Percentiles rank a stretch among this genome's conserved stretches.
phyloP scores from a whole-genome alignment of 2,329 filamentous ascomycete species.

The Diaporthe humulicola region DNA sequence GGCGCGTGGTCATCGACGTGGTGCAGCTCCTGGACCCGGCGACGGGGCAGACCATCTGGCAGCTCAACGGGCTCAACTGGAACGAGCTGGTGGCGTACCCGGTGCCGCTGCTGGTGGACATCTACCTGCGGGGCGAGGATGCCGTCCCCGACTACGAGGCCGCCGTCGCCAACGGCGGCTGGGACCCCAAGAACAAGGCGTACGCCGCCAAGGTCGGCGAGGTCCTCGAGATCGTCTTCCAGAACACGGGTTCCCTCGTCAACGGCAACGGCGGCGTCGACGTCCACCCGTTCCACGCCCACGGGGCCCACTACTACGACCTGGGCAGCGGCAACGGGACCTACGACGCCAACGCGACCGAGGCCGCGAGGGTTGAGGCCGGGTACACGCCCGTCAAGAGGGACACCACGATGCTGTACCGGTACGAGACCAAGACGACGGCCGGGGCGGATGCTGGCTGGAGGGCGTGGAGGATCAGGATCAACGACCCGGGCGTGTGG shows the following conservation, averaged over 20 bases:
- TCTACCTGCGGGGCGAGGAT: constrained; percentile 63
- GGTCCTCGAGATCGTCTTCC: constrained; percentile 63
- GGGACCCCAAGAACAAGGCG: constrained; percentile 63
- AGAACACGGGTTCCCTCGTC: constrained; percentile 53
- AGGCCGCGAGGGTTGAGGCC: constrained; percentile 52
- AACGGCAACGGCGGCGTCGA: constrained; percentile 56
- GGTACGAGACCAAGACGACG: constrained; percentile 59
- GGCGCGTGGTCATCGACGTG: constrained; percentile 61
- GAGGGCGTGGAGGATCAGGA: constrained; percentile 69
- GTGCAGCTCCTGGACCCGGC: constrained; percentile 52
- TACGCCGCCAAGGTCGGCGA: constrained; percentile 70
- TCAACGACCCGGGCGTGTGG: constrained; percentile 68
- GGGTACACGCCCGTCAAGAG: constrained; percentile 53
- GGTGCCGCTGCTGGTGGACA: constrained; percentile 63
- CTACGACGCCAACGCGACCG: constrained; percentile 64
- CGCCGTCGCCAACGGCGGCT: constrained; percentile 64
- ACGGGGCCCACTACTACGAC: constrained; percentile 68
- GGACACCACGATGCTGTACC: constrained; percentile 68
- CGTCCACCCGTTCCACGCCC: constrained; percentile 65
- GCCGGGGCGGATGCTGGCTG: constrained; percentile 64
- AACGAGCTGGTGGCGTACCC: constrained; percentile 48
- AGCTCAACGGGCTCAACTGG: constrained; percentile 61
- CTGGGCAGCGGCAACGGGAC: constrained; percentile 66
- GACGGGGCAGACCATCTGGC: constrained; percentile 52
- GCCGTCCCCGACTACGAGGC: constrained; percentile 63